phyloP scores from a whole-genome alignment of 441 rosid species.

The Iberis amara region DNA sequence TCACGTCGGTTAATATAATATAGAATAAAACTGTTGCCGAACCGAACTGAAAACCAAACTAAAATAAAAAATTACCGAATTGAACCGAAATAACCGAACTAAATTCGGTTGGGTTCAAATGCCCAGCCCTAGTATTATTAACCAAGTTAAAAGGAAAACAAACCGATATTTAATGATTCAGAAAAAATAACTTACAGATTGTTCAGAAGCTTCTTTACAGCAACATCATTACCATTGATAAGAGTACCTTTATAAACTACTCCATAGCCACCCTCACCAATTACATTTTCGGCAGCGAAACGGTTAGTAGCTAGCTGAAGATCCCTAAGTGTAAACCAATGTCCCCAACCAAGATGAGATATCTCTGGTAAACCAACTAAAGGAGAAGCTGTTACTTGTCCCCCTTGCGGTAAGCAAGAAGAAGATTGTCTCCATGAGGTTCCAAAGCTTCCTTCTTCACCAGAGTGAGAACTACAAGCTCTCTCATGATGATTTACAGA shows the following conservation, averaged over 20 bases:
- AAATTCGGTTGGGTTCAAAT: too few relatives aligned
- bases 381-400: constrained; percentile 67
- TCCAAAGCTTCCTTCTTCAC: constrained; percentile 89
- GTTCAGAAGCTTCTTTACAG: constrained; percentile 94
- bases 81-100: too few relatives aligned
- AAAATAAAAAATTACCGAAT: too few relatives aligned
- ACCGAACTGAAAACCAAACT: too few relatives aligned
- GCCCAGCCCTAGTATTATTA: too few relatives aligned
- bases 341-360: constrained; percentile 99
- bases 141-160: constrained; percentile 5
- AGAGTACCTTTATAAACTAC: constrained; percentile 78
- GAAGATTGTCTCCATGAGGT: constrained; percentile 43
- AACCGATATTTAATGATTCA: constrained; percentile 10
- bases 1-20: too few relatives aligned
- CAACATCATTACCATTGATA: constrained; percentile 84
- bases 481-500: constrained; percentile 65
- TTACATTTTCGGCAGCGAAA: constrained; percentile 70
- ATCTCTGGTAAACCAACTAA: constrained; percentile 79
- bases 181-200: constrained; percentile 61
- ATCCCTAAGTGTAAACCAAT: constrained; percentile 98
- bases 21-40: too few relatives aligned
- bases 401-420: constrained; percentile 34
- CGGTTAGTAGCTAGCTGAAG: constrained; percentile 83
- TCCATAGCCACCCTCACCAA: constrained; percentile 99
- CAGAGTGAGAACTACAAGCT: constrained; percentile 67